Base-by-base conservation (phyloP, 148 eudicot species). In the Vaccinium corymbosum region DNA sequence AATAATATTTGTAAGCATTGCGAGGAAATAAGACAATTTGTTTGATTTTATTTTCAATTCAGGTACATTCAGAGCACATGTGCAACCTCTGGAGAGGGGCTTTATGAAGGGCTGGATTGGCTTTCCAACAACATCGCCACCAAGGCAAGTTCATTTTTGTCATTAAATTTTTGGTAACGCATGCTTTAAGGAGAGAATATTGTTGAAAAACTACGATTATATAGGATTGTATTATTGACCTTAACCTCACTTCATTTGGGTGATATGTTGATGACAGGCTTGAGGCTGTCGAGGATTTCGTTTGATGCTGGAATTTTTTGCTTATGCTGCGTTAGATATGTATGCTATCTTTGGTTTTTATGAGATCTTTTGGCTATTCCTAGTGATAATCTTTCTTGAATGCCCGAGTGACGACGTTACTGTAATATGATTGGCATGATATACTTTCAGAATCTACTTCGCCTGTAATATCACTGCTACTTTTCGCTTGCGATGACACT, bases 81-180 rank as follows among this genome's bases (percentile, higher is more conserved):
- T 27, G 81, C 85, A 15, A 76, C 82, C 25, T 85, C 86, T 73
- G 83, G 82, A 22, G 83, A 80, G 25, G 83, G 83, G 51, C 86
- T 85, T 56, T 80, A 80, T 42, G 86, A 80, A 73, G 86, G 86
- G 1, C 68, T 80, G 80, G 83, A 85, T 56, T 85, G 86, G 86
- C 86, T 80, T 19, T 85, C 86, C 14, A 85, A 85, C 86, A 85
- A 85, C 80, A 85, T 85, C 74, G 83, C 86, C 59, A 80, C 35
- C 86, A 85, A 85, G 86, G 86, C 64, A 80, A 80, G 74, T 64
- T 71, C 72, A 46, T 57, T 2, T 19, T 35, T 32, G 0, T 79
- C 22, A 16, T 35, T 75, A 20, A 46, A 19, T 3, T 75, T 48
- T 46, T 53, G 25, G 59, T 64, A 64, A 64, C 22, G 27, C 71